phyloP scores from a whole-genome alignment of 73 alveolate species.

The Stentor roeselii region DNA sequence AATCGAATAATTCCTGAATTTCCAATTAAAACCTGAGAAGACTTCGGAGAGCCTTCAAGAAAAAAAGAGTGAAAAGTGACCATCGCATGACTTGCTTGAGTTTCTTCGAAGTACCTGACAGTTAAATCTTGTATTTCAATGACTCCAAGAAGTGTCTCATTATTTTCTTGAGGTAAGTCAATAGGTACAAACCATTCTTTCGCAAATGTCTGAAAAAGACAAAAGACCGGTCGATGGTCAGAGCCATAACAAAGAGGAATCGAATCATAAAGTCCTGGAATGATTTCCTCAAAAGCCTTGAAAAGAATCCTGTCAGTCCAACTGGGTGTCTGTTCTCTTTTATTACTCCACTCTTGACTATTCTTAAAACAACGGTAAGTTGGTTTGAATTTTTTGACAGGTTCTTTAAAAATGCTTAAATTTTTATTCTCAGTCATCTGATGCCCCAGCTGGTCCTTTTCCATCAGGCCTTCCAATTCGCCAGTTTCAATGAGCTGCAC shows the following conservation, averaged over 20 bases:
- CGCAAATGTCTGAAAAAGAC: neutral
- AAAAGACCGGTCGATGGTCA: constrained; percentile 64
- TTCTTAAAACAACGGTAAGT: constrained; percentile 66
- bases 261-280: constrained; percentile 36
- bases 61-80: neutral
- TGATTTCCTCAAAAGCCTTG: constrained; percentile 42
- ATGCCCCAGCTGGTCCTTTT: constrained; percentile 39
- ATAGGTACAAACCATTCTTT: neutral
- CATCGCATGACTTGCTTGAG: neutral
- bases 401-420: constrained; percentile 66
- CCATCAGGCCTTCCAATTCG: constrained; percentile 32
- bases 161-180: neutral
- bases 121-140: neutral
- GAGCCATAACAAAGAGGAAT: constrained; percentile 29
- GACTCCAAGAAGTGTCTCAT: neutral
- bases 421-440: constrained; percentile 28
- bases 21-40: neutral
- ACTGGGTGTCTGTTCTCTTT: constrained; percentile 68
- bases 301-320: constrained; percentile 87
- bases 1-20: neutral
- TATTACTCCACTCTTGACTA: constrained; percentile 52
- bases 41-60: neutral
- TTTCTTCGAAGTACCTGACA: neutral
- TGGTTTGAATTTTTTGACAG: constrained; percentile 74
- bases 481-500: constrained; percentile 38